Percentiles rank a stretch among this genome's conserved stretches.
These are phyloP conservation scores for Nasturtium officinale DNA, from an alignment of 345 rosid species.

Conservation along the genomic window DNA sequence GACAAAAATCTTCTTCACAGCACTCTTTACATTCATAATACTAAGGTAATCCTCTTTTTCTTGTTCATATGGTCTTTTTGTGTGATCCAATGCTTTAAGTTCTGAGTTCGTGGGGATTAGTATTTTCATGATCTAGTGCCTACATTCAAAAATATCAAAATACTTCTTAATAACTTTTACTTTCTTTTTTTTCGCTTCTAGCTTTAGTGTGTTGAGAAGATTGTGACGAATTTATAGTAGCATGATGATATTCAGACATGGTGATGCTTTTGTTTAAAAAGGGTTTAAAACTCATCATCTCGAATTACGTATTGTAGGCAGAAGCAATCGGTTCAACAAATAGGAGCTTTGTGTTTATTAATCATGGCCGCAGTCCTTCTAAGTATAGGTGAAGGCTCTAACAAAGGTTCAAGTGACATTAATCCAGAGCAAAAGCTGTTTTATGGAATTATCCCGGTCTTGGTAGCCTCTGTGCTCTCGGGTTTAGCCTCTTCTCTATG, in stretches of 20 bases:
- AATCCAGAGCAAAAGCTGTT: conserved; percentile 70
- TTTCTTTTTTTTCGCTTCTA: neutral
- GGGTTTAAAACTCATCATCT: conserved; percentile 13
- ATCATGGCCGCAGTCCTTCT: conserved; percentile 90
- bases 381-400: conserved; percentile 96
- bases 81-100: neutral
- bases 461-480: conserved; percentile 93
- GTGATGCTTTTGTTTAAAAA: conserved; percentile 4
- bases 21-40: conserved; percentile 75
- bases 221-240: neutral
- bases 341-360: conserved; percentile 81
- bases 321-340: conserved; percentile 87
- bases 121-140: conserved; percentile 8
- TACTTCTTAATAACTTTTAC: neutral
- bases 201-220: neutral
- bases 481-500: conserved; percentile 95
- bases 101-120: neutral
- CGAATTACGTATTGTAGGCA: conserved; percentile 58
- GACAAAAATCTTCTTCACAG: conserved; percentile 93
- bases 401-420: conserved; percentile 56
- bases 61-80: conserved; percentile 1
- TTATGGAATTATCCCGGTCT: conserved; percentile 89
- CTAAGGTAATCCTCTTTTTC: conserved; percentile 58
- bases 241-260: neutral
- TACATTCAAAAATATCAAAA: no score